These are phyloP conservation scores for Trichodelitschia bisporula DNA, from an alignment of 495 filamentous ascomycete species.

Conservation along the genomic window DNA sequence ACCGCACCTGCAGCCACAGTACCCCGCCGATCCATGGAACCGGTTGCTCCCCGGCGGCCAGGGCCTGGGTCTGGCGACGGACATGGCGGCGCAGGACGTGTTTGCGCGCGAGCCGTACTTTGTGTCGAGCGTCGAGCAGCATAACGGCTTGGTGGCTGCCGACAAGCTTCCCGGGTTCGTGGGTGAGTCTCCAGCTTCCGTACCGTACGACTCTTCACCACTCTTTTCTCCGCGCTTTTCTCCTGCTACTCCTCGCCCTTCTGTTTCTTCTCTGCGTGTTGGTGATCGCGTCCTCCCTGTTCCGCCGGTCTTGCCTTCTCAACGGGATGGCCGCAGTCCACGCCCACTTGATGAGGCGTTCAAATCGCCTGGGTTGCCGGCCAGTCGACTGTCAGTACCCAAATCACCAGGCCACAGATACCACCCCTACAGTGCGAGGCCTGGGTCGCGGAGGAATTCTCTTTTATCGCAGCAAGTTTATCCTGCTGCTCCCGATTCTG, in stretches of 20 bases:
- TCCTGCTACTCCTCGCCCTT: not conserved
- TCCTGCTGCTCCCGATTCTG: slow-evolving; percentile 6
- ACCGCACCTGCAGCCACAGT: slow-evolving; percentile 36
- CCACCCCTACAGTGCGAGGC: too few species aligned
- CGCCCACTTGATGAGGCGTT: too few species aligned
- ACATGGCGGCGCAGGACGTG: too few species aligned
- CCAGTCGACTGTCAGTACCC: too few species aligned
- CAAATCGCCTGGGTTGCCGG: too few species aligned
- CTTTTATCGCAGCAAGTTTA: slow-evolving; percentile 12
- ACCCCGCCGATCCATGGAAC: slow-evolving; percentile 12
- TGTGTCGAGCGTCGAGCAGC: slow-evolving; percentile 28
- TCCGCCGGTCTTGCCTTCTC: too few species aligned
- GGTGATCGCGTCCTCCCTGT: too few species aligned
- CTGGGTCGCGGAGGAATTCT: too few species aligned
- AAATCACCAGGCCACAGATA: too few species aligned
- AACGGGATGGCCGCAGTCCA: too few species aligned
- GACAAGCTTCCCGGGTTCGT: slow-evolving; percentile 45
- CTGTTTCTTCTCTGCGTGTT: slow-evolving; percentile 39
- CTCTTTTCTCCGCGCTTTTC: slow-evolving; percentile 4
- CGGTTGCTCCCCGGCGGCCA: slow-evolving; percentile 25
- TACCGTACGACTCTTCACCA: slow-evolving; percentile 11
- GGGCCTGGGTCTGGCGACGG: slow-evolving; percentile 37
- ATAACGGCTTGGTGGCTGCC: too few species aligned
- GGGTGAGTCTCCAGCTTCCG: slow-evolving; percentile 42
- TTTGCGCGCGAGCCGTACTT: too few species aligned